Percentiles rank a stretch among this genome's conserved stretches.
Conservation (phyloP, 257 asterid species). For the Salvia miltiorrhiza region DNA sequence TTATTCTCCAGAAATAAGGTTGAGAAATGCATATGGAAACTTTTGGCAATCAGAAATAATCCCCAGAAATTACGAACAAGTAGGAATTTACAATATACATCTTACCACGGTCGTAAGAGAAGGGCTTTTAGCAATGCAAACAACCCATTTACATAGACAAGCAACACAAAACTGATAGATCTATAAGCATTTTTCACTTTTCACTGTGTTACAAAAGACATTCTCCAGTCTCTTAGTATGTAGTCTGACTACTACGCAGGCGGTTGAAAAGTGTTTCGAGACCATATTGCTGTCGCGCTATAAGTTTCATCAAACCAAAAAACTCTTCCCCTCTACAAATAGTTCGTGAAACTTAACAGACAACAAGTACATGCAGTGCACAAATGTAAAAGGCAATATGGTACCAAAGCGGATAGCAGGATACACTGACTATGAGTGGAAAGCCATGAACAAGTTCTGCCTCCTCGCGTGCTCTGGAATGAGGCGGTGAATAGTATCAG, state of each 20-base stretch:
- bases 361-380: neutral
- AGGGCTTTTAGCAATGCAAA: slow-evolving; percentile 22
- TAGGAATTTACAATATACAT: slow-evolving; percentile 29
- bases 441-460: slow-evolving; percentile 96
- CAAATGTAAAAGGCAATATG: neutral
- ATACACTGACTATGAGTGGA: slow-evolving; percentile 48
- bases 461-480: slow-evolving; percentile 95
- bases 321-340: slow-evolving; percentile 31
- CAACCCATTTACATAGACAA: slow-evolving; percentile 27
- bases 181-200: slow-evolving; percentile 19
- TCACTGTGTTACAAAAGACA: slow-evolving; percentile 18
- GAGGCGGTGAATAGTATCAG: slow-evolving; percentile 78
- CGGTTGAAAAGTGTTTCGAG: slow-evolving; percentile 8
- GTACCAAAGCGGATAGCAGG: slow-evolving; percentile 12
- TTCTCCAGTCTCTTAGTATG: slow-evolving; percentile 26
- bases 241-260: neutral
- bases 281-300: slow-evolving; percentile 15
- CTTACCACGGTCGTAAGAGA: slow-evolving; percentile 18
- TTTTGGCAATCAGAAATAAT: neutral
- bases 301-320: slow-evolving; percentile 29
- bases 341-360: slow-evolving; percentile 18
- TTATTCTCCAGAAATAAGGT: too few relatives aligned
- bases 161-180: slow-evolving; percentile 22
- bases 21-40: too few relatives aligned
- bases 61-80: slow-evolving; percentile 12